phyloP scores from a whole-genome alignment of 2,329 filamentous ascomycete species.

The Penicillium oxalicum region DNA sequence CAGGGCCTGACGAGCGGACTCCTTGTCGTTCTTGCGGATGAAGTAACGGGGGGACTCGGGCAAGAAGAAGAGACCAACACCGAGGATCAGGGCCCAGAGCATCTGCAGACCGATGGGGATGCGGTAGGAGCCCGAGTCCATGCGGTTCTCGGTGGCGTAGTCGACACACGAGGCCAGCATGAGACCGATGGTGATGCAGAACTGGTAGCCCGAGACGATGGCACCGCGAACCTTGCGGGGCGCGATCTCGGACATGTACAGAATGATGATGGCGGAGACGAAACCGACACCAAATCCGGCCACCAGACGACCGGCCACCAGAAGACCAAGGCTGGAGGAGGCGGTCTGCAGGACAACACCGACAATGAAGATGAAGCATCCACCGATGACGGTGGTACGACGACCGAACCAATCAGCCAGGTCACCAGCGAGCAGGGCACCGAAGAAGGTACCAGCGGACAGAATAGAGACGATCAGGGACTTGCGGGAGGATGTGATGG shows the following conservation, averaged over 20 bases:
- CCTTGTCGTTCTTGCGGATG: slow-evolving; percentile 68
- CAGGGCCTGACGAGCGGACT: slow-evolving; percentile 58
- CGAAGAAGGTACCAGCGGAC: slow-evolving; percentile 71
- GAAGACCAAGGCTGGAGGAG: slow-evolving; percentile 50
- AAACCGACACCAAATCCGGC: slow-evolving; percentile 75
- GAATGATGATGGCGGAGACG: slow-evolving; percentile 71
- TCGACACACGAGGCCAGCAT: slow-evolving; percentile 68
- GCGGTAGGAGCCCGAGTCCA: slow-evolving; percentile 64
- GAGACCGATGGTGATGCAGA: slow-evolving; percentile 74
- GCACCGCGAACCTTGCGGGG: slow-evolving; percentile 71
- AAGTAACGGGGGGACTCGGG: slow-evolving; percentile 83
- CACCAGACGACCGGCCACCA: slow-evolving; percentile 68
- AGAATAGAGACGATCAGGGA: slow-evolving; percentile 70
- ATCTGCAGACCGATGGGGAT: slow-evolving; percentile 78
- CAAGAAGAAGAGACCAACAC: slow-evolving; percentile 63
- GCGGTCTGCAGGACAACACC: slow-evolving; percentile 64
- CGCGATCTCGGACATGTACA: slow-evolving; percentile 80
- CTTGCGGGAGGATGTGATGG: slow-evolving; percentile 45
- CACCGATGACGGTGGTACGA: slow-evolving; percentile 60
- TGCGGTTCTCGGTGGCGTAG: slow-evolving; percentile 61
- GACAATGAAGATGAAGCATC: slow-evolving; percentile 64
- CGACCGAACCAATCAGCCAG: slow-evolving; percentile 66
- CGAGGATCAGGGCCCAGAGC: slow-evolving; percentile 72
- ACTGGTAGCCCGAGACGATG: slow-evolving; percentile 76
- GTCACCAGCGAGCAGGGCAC: slow-evolving; percentile 71